Evolutionary conservation across 441 rosid species (phyloP), one percentile per base, ranked within the genome.

Genomic region (Croton laevigatus): DNA sequence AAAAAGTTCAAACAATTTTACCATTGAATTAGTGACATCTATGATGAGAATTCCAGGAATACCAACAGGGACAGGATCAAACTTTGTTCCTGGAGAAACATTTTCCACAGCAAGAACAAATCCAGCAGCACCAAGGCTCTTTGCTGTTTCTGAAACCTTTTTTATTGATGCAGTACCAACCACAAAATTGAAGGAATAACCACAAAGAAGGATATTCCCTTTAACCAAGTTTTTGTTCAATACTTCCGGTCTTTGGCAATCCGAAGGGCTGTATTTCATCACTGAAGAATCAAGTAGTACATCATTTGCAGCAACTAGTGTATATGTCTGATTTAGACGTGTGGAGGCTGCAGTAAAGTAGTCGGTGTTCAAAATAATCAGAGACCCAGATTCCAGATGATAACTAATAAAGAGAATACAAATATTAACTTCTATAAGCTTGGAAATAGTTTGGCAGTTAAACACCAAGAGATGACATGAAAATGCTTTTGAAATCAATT

Each of bases 71-170:
- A 95, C 99, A 40, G 99, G 99, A 75, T 93, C 97, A 45, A 91
- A 95, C 79, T 95, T 95, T 53, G 98, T 81, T 79, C 97, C 99
- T 2, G 99, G 98, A 71, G 98, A 89, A 62, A 80, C 90, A 80
- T 81, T 91, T 85, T 95, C 99, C 19, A 95, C 99, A 67, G 89
- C 99, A 68, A 95, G 96, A 80, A 95, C 97, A 78, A 95, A 95
- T 60, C 99, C 99, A 81, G 74, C 83, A 1, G 99, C 99, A 32
- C 98, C 98, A n/a, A 95, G 90, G 80, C 83, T 84, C 87, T 89
- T 89, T 69, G 96, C 98, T 36, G 99, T 89, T 81, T 91, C 91
- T 11, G 95, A 84, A 49, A 95, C 99, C 83, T 89, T 93, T 84
- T 93, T 95, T 71, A 93, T 83, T 34, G 99, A 93, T 74, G 99